These are phyloP conservation scores for Irpex sp. DNA, from an alignment of 1,284 basidiomycete genomes.

Conservation along the genomic window DNA sequence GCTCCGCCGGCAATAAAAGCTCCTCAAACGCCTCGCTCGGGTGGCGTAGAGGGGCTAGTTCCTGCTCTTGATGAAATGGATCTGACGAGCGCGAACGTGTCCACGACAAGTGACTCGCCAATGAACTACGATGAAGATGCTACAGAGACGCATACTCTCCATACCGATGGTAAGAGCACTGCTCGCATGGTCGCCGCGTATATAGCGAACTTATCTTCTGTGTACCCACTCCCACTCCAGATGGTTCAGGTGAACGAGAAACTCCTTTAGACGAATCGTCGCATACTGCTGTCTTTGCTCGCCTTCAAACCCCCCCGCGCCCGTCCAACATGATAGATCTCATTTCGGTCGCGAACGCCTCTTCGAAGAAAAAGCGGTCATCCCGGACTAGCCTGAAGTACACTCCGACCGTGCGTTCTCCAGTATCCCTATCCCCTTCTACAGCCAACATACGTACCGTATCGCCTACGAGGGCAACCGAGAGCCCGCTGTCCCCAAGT, in stretches of 20 bases:
- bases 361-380: not conserved
- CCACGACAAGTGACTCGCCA: not conserved
- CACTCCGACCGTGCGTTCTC: not conserved
- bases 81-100: not conserved
- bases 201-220: not conserved
- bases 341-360: not conserved
- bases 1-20: not conserved
- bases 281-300: not conserved
- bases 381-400: not conserved
- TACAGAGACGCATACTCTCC: not conserved
- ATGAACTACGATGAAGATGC: not conserved
- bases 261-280: not conserved
- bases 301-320: not conserved
- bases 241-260: not conserved
- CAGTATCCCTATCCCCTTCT: not conserved
- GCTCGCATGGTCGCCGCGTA: constrained; percentile 5
- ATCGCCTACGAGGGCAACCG: not conserved
- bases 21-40: not conserved
- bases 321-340: not conserved
- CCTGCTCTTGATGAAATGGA: not conserved
- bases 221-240: not conserved
- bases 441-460: not conserved
- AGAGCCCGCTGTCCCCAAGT: not conserved
- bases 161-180: not conserved
- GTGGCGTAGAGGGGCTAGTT: not conserved